A percentile compares a stretch with the other conserved stretches of the same genome.
Evolutionary conservation across 495 filamentous ascomycete species (phyloP).

Genomic region (Bryoglossum gracile): DNA sequence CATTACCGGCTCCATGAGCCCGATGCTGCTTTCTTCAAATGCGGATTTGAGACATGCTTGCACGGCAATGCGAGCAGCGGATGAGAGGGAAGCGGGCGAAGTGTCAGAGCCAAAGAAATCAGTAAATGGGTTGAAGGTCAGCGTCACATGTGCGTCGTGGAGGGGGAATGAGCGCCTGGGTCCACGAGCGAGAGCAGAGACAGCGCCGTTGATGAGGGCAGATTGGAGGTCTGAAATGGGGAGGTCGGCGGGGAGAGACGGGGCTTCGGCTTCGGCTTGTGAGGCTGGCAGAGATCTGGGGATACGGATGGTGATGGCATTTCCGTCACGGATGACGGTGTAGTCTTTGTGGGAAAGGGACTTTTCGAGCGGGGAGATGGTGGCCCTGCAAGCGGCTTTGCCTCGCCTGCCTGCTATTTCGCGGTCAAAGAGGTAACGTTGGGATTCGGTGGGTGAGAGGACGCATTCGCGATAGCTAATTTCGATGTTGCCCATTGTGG

Average conservation of each 20-base stretch:
- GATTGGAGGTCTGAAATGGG: conserved; percentile 49
- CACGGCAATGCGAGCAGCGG: conserved; percentile 68
- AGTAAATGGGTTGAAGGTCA: conserved; percentile 56
- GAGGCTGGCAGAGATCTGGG: conserved; percentile 19
- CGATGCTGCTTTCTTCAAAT: conserved; percentile 38
- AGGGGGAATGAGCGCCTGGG: conserved; percentile 71
- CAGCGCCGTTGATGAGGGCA: conserved; percentile 66
- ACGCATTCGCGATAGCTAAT: conserved; percentile 89
- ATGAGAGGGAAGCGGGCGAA: conserved; percentile 66
- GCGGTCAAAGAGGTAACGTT: conserved; percentile 63
- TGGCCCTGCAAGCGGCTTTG: conserved; percentile 66
- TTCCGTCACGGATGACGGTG: conserved; percentile 41
- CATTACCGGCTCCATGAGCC: conserved; percentile 90
- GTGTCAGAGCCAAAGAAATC: conserved; percentile 63
- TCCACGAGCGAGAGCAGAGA: conserved; percentile 81
- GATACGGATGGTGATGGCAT: conserved; percentile 52
- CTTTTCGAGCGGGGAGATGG: conserved; percentile 50
- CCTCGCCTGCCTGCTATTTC: conserved; percentile 72
- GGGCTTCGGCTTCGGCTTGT: conserved; percentile 30
- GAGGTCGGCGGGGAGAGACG: conserved; percentile 50
- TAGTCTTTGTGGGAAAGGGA: conserved; percentile 25
- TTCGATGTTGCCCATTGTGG: conserved; percentile 84
- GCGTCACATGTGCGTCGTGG: conserved; percentile 56
- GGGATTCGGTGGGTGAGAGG: conserved; percentile 41
- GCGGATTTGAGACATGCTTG: conserved; percentile 55